Evolutionary conservation across 176 grass and related monocot genomes (phyloP).

Genomic region (Metroxylon sagu): DNA sequence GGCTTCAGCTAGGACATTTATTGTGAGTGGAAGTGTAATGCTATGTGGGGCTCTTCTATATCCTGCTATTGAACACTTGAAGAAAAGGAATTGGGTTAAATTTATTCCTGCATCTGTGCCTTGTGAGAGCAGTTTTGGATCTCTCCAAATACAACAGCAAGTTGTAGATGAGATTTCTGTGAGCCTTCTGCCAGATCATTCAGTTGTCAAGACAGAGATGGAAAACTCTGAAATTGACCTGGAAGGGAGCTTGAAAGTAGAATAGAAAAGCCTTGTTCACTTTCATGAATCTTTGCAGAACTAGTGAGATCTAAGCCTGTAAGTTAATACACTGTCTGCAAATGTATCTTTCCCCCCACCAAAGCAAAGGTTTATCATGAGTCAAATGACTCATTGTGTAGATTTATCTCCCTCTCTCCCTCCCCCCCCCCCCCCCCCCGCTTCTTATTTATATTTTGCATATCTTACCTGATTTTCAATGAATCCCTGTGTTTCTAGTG

Average conservation of each 20-base stretch:
- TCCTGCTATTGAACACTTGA: constrained; percentile 50
- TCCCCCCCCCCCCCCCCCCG: constrained; percentile 11
- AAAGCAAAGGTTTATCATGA: no score
- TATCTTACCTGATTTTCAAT: no score
- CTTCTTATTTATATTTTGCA: background rate
- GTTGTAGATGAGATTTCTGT: constrained; percentile 32
- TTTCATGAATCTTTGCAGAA: no score
- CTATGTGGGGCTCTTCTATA: constrained; percentile 37
- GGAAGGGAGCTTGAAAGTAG: no score
- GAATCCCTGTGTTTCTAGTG: no score
- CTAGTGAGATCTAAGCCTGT: no score
- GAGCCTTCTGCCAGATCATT: constrained; percentile 28
- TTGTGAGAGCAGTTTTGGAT: constrained; percentile 11
- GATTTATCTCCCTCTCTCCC: background rate
- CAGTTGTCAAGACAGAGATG: background rate
- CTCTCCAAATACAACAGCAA: background rate
- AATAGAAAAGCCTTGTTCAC: background rate
- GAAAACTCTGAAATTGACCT: constrained; percentile 19
- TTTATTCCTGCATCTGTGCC: constrained; percentile 40
- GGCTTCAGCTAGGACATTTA: constrained; percentile 48
- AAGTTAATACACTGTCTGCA: no score
- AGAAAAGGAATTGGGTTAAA: constrained; percentile 29
- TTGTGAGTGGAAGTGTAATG: constrained; percentile 38
- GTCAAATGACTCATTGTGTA: no score
- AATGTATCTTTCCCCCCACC: no score